phyloP scores from a whole-genome alignment of 2,329 filamentous ascomycete genomes.

The Pseudogymnoascus verrucosus region DNA sequence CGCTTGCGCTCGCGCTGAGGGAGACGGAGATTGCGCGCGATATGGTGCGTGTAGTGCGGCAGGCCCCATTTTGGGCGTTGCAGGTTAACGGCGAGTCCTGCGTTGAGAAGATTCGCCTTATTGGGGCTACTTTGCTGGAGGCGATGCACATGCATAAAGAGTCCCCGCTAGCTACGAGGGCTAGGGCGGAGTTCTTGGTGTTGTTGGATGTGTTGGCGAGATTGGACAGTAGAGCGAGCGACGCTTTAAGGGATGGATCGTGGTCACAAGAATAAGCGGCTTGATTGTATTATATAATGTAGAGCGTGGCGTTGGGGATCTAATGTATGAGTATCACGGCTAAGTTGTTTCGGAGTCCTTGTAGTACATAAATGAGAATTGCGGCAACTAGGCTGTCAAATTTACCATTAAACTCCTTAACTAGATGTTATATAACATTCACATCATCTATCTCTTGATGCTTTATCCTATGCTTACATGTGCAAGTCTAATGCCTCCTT shows the following conservation, averaged over 20 bases:
- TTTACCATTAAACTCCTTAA: neutral
- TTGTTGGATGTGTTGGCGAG: constrained; percentile 35
- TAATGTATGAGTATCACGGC: neutral
- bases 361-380: neutral
- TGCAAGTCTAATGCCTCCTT: neutral
- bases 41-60: constrained; percentile 34
- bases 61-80: constrained; percentile 35
- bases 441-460: neutral
- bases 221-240: constrained; percentile 37
- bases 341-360: neutral
- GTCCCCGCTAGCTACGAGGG: constrained; percentile 32
- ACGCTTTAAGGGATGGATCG: constrained; percentile 30
- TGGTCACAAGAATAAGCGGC: neutral
- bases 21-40: constrained; percentile 38
- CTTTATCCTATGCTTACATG: neutral
- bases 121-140: constrained; percentile 32
- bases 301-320: neutral
- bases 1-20: constrained; percentile 15
- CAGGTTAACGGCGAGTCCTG: constrained; percentile 35
- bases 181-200: constrained; percentile 32
- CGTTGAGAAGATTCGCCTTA: constrained; percentile 34
- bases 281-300: neutral
- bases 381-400: neutral
- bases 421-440: neutral
- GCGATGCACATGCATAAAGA: constrained; percentile 33